A percentile compares a stretch with the other conserved stretches of the same genome.
Evolutionary conservation across 345 rosid genomes (phyloP).

Genomic region (Syzygium jambos): DNA sequence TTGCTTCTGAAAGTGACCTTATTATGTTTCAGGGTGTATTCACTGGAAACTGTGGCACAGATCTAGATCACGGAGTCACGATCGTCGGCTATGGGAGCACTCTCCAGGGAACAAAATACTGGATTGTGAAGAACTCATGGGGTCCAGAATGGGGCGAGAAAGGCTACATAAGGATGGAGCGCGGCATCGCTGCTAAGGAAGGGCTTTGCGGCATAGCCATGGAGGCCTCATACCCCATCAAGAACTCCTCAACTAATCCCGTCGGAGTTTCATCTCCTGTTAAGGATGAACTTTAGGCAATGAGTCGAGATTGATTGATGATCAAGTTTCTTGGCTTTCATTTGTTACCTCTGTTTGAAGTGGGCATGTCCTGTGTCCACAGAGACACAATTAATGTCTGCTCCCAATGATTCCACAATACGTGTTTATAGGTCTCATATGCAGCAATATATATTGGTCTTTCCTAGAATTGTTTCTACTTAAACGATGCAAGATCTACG

Average conservation of each 20-base stretch:
- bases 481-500: not conserved
- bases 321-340: not conserved
- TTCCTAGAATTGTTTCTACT: not conserved
- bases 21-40: constrained; percentile 43
- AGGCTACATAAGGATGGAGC: constrained; percentile 55
- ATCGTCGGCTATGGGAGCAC: constrained; percentile 57
- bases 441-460: not conserved
- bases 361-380: not conserved
- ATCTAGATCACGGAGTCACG: constrained; percentile 51
- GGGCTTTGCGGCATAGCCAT: constrained; percentile 69
- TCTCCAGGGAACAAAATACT: constrained; percentile 43
- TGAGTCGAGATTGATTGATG: not conserved
- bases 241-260: constrained; percentile 26
- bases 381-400: not conserved
- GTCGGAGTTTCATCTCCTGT: not conserved
- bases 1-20: not conserved
- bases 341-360: not conserved
- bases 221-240: constrained; percentile 68
- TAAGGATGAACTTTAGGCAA: constrained; percentile 35
- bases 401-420: not conserved
- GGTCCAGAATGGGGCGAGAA: constrained; percentile 72
- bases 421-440: not conserved
- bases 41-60: constrained; percentile 49
- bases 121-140: constrained; percentile 75
- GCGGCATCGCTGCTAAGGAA: constrained; percentile 28